These are phyloP conservation scores for Mycena albidolilacea DNA, from an alignment of 768 basidiomycete species.

Conservation along the genomic window DNA sequence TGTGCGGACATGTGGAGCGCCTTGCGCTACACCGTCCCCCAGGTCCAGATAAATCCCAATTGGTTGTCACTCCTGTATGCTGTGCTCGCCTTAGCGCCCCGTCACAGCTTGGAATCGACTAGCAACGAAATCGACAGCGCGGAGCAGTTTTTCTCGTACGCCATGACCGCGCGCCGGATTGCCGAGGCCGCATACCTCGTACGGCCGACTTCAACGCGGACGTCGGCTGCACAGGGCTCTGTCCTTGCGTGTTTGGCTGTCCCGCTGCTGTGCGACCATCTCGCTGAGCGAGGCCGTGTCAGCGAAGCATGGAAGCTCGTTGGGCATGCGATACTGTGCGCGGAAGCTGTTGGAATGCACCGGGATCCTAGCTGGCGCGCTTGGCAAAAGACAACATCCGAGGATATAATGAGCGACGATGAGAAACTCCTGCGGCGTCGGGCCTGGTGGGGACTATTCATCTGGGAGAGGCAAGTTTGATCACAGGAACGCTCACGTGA, in stretches of 20 bases:
- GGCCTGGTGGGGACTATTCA: slow-evolving; percentile 61
- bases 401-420: slow-evolving; percentile 47
- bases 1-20: slow-evolving; percentile 64
- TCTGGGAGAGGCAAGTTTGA: slow-evolving; percentile 58
- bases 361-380: slow-evolving; percentile 58
- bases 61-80: slow-evolving; percentile 68
- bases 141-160: slow-evolving; percentile 57
- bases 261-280: slow-evolving; percentile 60
- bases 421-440: slow-evolving; percentile 57
- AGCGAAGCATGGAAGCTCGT: slow-evolving; percentile 66
- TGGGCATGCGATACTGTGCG: slow-evolving; percentile 57
- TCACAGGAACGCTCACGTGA: slow-evolving; percentile 13
- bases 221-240: slow-evolving; percentile 62
- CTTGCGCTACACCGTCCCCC: slow-evolving; percentile 50
- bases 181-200: slow-evolving; percentile 62
- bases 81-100: slow-evolving; percentile 60
- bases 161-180: slow-evolving; percentile 61
- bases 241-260: slow-evolving; percentile 63
- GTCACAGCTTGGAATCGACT: slow-evolving; percentile 14
- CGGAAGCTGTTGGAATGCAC: slow-evolving; percentile 60
- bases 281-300: slow-evolving; percentile 61
- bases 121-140: slow-evolving; percentile 32
- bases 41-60: slow-evolving; percentile 61
- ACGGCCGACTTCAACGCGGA: slow-evolving; percentile 50
- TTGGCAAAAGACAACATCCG: slow-evolving; percentile 58